Percentiles rank a stretch among this genome's conserved stretches.
Evolutionary conservation across 345 rosid species (phyloP).

Genomic region (Eucalyptus tenuipes): DNA sequence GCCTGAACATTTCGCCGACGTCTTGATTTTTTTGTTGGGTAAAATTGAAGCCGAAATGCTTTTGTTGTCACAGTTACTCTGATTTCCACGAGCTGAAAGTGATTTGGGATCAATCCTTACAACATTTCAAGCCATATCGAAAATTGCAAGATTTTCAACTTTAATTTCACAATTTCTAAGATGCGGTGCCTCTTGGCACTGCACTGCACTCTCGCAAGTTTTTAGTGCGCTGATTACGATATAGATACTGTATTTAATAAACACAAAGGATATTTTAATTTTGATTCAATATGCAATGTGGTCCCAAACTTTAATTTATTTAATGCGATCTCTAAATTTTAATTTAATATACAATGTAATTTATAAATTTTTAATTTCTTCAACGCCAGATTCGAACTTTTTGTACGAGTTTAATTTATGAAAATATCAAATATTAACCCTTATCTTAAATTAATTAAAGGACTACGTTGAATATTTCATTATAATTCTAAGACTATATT

Average conservation of each 20-base stretch:
- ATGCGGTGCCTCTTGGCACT: no score
- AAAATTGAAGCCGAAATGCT: not conserved
- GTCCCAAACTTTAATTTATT: no score
- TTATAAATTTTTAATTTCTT: no score
- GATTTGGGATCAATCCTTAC: not conserved
- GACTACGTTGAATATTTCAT: no score
- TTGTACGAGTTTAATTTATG: no score
- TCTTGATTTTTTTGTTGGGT: not conserved
- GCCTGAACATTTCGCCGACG: not conserved
- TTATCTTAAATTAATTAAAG: no score
- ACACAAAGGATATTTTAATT: no score
- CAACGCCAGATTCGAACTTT: no score
- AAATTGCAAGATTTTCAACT: not conserved
- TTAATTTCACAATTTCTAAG: not conserved
- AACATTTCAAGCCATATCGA: not conserved
- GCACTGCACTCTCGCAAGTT: no score
- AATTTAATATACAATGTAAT: fast-evolving
- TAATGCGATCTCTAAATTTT: fast-evolving
- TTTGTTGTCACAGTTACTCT: not conserved
- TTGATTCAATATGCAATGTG: no score
- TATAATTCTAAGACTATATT: fast-evolving
- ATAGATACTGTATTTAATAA: not conserved
- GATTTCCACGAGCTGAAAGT: not conserved
- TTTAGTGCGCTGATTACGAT: no score
- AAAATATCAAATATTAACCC: no score